These are phyloP conservation scores for Paramyrothecium sp. DNA, from an alignment of 2,329 filamentous ascomycete genomes.

Conservation along the genomic window DNA sequence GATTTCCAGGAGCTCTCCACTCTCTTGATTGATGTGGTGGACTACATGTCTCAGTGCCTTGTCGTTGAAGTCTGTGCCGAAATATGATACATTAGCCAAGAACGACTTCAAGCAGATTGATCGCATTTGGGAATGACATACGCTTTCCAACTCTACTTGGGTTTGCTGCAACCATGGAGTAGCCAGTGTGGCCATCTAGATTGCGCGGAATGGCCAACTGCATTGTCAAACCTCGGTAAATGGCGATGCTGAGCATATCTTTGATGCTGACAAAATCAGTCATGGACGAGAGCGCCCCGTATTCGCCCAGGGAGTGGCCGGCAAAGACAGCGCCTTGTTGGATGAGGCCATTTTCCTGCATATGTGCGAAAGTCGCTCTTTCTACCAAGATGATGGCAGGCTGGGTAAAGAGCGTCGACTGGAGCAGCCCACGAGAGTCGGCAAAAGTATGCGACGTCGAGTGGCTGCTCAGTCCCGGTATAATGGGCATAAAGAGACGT, in stretches of 20 bases:
- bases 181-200: conserved; percentile 88
- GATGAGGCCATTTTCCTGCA: conserved; percentile 94
- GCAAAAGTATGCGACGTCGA: conserved; percentile 96
- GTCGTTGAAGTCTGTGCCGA: no score
- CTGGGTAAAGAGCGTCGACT: conserved; percentile 97
- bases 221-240: conserved; percentile 99
- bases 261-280: conserved; percentile 99
- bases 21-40: no score
- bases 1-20: conserved; percentile 24
- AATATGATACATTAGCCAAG: no score
- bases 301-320: conserved; percentile 96
- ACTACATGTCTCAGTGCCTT: no score
- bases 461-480: conserved; percentile 93
- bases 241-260: conserved; percentile 95
- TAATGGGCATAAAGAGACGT: conserved; percentile 98
- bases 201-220: conserved; percentile 98
- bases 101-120: no score
- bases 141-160: conserved; percentile 96
- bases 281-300: conserved; percentile 91
- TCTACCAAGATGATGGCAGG: conserved; percentile 98
- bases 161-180: conserved; percentile 99
- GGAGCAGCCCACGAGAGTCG: conserved; percentile 90
- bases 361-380: conserved; percentile 98
- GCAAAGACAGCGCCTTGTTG: conserved; percentile 96
- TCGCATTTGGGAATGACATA: no score